A percentile compares a stretch with the other conserved stretches of the same genome.
Evolutionary conservation across 2,329 filamentous ascomycete genomes (phyloP).

Genomic region (Pseudogymnoascus sp.): DNA sequence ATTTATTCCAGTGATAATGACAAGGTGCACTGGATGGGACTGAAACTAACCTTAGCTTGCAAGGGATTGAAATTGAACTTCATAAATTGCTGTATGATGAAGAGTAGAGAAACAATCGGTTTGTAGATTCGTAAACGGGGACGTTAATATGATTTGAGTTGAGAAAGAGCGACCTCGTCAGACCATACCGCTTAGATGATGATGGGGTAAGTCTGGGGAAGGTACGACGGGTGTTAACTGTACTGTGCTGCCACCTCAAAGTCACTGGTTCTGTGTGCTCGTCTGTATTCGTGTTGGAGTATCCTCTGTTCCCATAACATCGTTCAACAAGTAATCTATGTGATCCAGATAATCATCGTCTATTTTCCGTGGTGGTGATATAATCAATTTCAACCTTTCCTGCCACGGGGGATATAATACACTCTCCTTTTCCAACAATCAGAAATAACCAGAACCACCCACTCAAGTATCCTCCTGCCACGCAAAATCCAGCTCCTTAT

Average conservation of each 20-base stretch:
- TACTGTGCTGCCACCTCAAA: background rate
- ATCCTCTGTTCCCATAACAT: background rate
- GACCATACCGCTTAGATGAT: background rate
- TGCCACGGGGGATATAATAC: background rate
- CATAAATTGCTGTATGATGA: background rate
- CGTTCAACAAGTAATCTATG: background rate
- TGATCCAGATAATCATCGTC: background rate
- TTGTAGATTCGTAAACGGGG: too few relatives aligned
- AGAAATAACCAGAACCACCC: background rate
- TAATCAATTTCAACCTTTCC: background rate
- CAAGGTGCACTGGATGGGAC: background rate
- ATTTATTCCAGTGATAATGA: background rate
- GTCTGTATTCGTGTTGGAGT: too few relatives aligned
- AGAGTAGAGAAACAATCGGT: background rate
- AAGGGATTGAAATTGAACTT: background rate
- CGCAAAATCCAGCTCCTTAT: slow-evolving; percentile 74
- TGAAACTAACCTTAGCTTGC: background rate
- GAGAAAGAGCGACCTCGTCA: background rate
- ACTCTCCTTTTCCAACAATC: background rate
- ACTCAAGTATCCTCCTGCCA: slow-evolving; percentile 76
- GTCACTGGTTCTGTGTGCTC: background rate
- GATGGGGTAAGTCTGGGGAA: background rate
- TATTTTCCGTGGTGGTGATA: background rate
- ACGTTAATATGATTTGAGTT: background rate
- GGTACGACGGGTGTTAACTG: background rate